phyloP scores from a whole-genome alignment of 352 stramenopile species.

The Globisporangium yorkense region DNA sequence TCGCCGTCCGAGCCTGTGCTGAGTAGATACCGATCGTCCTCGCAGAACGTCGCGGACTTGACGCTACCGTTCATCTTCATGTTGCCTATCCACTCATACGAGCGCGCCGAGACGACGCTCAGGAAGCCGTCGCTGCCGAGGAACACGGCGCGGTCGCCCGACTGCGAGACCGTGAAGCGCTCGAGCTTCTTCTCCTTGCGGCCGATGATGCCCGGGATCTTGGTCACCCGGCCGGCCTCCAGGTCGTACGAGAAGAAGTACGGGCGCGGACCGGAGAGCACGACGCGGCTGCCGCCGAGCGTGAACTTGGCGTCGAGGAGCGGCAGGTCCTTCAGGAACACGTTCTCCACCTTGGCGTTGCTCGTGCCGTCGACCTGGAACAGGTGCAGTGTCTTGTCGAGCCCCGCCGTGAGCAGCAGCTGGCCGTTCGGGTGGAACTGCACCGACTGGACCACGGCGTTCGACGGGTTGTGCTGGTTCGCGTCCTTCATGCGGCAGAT shows the following conservation, averaged over 20 bases:
- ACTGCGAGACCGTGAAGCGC: constrained; percentile 86
- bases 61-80: constrained; percentile 97
- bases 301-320: constrained; percentile 87
- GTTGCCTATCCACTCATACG: constrained; percentile 90
- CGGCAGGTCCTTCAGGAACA: constrained; percentile 89
- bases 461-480: constrained; percentile 85
- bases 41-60: constrained; percentile 86
- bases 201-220: constrained; percentile 86
- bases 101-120: constrained; percentile 87
- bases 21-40: constrained; percentile 90
- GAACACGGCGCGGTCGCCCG: constrained; percentile 90
- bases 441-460: constrained; percentile 82
- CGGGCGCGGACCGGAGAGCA: constrained; percentile 89
- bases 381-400: constrained; percentile 91
- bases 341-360: constrained; percentile 87
- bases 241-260: constrained; percentile 98
- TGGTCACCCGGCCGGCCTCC: constrained; percentile 86
- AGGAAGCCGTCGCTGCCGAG: constrained; percentile 95
- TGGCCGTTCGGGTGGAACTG: constrained; percentile 88
- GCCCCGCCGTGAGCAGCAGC: constrained; percentile 83
- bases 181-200: constrained; percentile 91
- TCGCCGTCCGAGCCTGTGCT: constrained; percentile 94
- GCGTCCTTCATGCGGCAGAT: constrained; percentile 86
- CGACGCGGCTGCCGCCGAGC: constrained; percentile 64
- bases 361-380: constrained; percentile 89